Conservation (phyloP, 1,139 yeast species). For the Hyphopichia khmerensis region DNA sequence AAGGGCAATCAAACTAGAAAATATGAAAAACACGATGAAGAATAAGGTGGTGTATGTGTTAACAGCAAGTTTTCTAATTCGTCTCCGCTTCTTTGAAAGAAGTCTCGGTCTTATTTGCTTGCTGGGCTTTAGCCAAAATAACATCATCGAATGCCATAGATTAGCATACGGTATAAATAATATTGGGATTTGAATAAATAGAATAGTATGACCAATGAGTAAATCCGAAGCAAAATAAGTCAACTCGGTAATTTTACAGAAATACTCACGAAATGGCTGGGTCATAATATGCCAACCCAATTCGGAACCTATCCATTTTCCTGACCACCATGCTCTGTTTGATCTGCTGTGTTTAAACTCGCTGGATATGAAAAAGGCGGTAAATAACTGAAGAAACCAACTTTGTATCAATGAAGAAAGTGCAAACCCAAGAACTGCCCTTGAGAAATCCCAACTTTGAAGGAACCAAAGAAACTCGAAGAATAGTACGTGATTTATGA, state of each 20-base stretch:
- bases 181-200: constrained; percentile 52
- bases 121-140: constrained; percentile 79
- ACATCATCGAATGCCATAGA: constrained; percentile 73
- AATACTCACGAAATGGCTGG: constrained; percentile 54
- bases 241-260: constrained; percentile 55
- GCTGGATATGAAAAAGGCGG: constrained; percentile 41
- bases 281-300: constrained; percentile 50
- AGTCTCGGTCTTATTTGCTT: constrained; percentile 45
- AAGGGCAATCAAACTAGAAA: constrained; percentile 35
- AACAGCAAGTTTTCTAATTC: constrained; percentile 27
- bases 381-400: constrained; percentile 40
- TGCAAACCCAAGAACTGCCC: constrained; percentile 49
- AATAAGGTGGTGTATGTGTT: constrained; percentile 40
- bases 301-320: constrained; percentile 57
- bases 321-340: constrained; percentile 69
- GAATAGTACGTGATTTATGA: constrained; percentile 40
- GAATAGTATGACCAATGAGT: constrained; percentile 49
- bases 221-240: constrained; percentile 56
- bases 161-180: constrained; percentile 60
- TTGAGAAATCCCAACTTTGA: constrained; percentile 53
- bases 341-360: constrained; percentile 52
- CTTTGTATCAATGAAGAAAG: constrained; percentile 42
- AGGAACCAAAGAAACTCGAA: constrained; percentile 52
- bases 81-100: constrained; percentile 32
- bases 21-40: constrained; percentile 32